A percentile compares a stretch with the other conserved stretches of the same genome.
Conservation (phyloP, 2,329 filamentous ascomycete genomes). For the Pseudogymnoascus verrucosus region DNA sequence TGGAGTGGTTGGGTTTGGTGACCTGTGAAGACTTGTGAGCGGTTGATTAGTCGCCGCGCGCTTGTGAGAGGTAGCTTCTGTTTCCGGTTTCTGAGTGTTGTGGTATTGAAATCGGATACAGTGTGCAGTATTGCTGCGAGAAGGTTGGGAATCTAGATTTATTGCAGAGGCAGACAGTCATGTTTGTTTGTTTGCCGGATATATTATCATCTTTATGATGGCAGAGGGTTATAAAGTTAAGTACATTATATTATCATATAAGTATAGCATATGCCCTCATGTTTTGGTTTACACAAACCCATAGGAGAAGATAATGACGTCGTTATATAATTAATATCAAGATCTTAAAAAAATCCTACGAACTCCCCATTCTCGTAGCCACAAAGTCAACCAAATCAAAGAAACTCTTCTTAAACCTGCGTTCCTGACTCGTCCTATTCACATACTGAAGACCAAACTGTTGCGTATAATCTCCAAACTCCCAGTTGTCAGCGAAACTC, state of each 20-base stretch:
- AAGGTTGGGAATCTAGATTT: not conserved
- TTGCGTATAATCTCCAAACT: conserved; percentile 26
- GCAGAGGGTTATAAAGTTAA: not conserved
- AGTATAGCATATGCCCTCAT: not conserved
- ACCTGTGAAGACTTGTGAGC: not conserved
- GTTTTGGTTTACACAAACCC: too few relatives aligned
- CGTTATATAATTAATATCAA: not conserved
- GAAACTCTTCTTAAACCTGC: conserved; percentile 40
- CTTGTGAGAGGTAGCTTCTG: not conserved
- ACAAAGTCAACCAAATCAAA: conserved; percentile 42
- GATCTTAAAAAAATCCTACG: not conserved
- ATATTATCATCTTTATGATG: not conserved
- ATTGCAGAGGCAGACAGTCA: not conserved
- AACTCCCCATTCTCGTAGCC: conserved; percentile 15
- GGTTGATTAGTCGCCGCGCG: not conserved
- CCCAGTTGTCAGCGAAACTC: conserved; percentile 32
- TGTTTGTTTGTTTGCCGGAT: not conserved
- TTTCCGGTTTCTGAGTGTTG: too few relatives aligned
- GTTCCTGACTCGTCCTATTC: conserved; percentile 36
- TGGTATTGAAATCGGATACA: not conserved
- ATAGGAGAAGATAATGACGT: not conserved
- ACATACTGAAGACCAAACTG: conserved; percentile 43
- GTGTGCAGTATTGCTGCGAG: not conserved
- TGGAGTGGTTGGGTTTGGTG: not conserved
- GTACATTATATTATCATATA: not conserved